Base-by-base conservation (phyloP, 768 basidiomycete species). In the Chiua virens region DNA sequence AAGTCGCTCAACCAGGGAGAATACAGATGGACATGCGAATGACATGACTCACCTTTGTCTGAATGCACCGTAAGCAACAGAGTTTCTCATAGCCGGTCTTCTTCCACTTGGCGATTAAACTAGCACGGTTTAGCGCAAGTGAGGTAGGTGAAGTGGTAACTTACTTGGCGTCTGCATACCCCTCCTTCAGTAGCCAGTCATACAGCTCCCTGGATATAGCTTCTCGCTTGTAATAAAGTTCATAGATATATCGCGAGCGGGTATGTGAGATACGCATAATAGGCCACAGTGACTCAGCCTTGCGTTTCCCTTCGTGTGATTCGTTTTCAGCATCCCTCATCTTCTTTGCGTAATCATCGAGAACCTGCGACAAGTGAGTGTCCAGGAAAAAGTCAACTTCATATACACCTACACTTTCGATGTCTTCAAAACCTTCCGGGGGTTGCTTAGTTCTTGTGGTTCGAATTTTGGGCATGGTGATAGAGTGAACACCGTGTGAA, bases 251-350 rank as follows among this genome's bases (percentile, higher is more conserved):
- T 59, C 93, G 79, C 40, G 95, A 96, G 36, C 97, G 87, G 10
- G 95, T 88, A 72, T 99, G 97, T 18, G 92, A 89, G 65, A 98
- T 93, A 32, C 93, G 86, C 94, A 98, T 98, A 54, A 99, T 97
- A 38, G 96, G 93, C 96, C 97, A 95, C 35, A 93, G 70, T 6
- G 89, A 89, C 73, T 94, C 92, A 22, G 87, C 82, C 71, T 89
- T 93, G 68, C 94, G 91, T 70, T 99, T 98, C 56, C 97, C 97
- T 69, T 99, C 97, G 68, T 99, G 97, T 2, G 87, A 86, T 73
- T 99, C 97, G 65, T 95, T 97, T 78, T 99, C 97, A 2, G 91
- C 97, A 71, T 99, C 97, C 48, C 97, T 79, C 97, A 99, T 99
- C 77, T 97, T 98, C 77, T 93, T 92, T 39, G 92, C 90, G 69